phyloP scores from a whole-genome alignment of 139 green algal genomes.

The Picochlorum sp. region DNA sequence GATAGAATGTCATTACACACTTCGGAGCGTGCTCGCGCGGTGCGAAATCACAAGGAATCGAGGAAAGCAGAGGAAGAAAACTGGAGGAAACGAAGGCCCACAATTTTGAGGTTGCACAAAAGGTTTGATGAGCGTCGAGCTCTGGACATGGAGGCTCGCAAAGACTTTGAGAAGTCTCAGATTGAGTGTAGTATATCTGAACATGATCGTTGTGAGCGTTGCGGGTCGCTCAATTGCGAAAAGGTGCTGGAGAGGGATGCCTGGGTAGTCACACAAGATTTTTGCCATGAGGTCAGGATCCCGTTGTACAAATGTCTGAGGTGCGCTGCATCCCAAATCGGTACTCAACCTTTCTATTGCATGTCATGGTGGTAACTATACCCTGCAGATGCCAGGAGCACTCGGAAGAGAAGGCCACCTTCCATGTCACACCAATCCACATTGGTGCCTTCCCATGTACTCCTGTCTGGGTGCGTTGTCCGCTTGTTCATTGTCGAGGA shows the following conservation, averaged over 20 bases:
- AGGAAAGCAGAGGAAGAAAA: slow-evolving; percentile 4
- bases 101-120: slow-evolving; percentile 5
- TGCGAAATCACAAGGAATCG: slow-evolving; percentile 4
- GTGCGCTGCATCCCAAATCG: neutral
- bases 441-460: slow-evolving; percentile 5
- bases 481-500: slow-evolving; percentile 1
- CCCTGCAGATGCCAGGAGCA: no score
- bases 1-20: neutral
- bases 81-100: slow-evolving; percentile 1
- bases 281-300: slow-evolving; percentile 2
- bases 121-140: no score
- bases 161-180: no score
- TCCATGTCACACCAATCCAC: slow-evolving; percentile 5
- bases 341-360: neutral
- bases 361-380: slow-evolving; percentile 2
- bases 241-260: no score
- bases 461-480: slow-evolving; percentile 1
- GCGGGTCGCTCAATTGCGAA: no score
- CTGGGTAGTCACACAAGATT: slow-evolving; percentile 5
- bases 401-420: no score
- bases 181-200: no score
- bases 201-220: no score
- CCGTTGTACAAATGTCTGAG: slow-evolving; percentile 3
- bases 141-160: no score
- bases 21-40: slow-evolving; percentile 2